These are phyloP conservation scores for Linum usitatissimum DNA, from an alignment of 345 rosid genomes.

Conservation along the genomic window DNA sequence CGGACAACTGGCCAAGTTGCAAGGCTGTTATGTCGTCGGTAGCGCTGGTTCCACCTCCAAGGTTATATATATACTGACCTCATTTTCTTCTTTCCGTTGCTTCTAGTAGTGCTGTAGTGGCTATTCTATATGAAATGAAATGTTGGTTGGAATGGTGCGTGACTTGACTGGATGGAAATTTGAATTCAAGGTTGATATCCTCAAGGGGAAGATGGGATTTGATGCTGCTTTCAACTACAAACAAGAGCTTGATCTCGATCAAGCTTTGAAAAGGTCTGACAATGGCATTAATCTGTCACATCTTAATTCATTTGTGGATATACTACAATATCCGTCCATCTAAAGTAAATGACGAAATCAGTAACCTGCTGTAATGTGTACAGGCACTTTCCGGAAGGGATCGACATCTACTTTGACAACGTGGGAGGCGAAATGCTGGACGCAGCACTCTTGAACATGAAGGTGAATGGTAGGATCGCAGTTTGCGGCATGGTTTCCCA, in stretches of 20 bases:
- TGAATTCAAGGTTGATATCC: background rate
- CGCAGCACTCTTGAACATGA: constrained; percentile 59
- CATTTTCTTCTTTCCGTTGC: background rate
- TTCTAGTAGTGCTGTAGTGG: background rate
- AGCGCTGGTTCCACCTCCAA: background rate
- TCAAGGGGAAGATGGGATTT: background rate
- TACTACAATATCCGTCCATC: no score
- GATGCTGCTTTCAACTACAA: background rate
- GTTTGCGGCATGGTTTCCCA: constrained; percentile 66
- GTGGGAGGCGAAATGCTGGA: constrained; percentile 71
- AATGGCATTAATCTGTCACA: no score
- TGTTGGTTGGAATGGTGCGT: background rate
- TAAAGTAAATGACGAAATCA: no score
- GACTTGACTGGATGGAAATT: no score
- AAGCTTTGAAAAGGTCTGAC: background rate
- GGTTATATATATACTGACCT: no score
- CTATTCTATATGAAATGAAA: background rate
- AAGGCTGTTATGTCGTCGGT: background rate
- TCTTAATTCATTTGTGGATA: no score
- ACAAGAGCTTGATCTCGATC: background rate
- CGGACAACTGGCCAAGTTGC: background rate
- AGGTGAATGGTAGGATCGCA: constrained; percentile 48
- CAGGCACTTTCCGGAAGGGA: constrained; percentile 59
- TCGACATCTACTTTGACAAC: constrained; percentile 63
- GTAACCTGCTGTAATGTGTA: no score